Base-by-base conservation (phyloP, 306 rosid genomes). In the Benincasa hispida region DNA sequence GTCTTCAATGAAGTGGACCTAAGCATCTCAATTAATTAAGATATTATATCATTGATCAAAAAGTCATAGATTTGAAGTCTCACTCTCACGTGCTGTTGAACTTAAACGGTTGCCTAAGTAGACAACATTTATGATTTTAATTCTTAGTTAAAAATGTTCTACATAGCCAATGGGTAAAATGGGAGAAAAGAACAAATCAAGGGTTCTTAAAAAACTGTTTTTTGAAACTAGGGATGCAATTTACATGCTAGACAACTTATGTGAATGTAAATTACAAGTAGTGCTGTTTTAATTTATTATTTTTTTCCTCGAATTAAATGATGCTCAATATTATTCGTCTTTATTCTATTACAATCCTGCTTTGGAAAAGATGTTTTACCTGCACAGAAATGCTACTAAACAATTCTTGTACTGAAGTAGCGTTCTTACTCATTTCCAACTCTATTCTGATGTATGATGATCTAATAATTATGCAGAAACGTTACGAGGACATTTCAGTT, bases 401-500 rank as follows among this genome's bases (percentile, higher is more conserved):
- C n/a, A 15, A 21, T 35, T 57, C 24, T 9, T 62, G 19, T 53
- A 2, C 28, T 18, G 72, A 45, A 60, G 34, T 39, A 39, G 32
- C 68, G 77, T 32, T 42, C 32, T 32, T 77, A 56, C 78, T 69
- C 32, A 17, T 19, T 50, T 27, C 61, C 27, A 42, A 68, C 63
- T 42, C 39, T 59, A 39, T 15, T 27, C 32, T 10, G 53, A 30
- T 47, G 3, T 58, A 53, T n/a, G 8, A 24, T 0, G 12, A 24
- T 55, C 3, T 18, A 17, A 39, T 61, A 63, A 50, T 51, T 68
- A 57, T 77, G 84, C 88, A 88, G 91, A 88, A 88, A 81, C 91
- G 88, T 27, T 88, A 84, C 0, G 89, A 88, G 77, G 91, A 88
- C 79, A 88, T 88, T 75, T 51, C 89, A 24, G 88, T 74, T 68